A percentile compares a stretch with the other conserved stretches of the same genome.
These are phyloP conservation scores for Colletotrichum orchidophilum DNA, from an alignment of 2,329 filamentous ascomycete species.

Conservation along the genomic window DNA sequence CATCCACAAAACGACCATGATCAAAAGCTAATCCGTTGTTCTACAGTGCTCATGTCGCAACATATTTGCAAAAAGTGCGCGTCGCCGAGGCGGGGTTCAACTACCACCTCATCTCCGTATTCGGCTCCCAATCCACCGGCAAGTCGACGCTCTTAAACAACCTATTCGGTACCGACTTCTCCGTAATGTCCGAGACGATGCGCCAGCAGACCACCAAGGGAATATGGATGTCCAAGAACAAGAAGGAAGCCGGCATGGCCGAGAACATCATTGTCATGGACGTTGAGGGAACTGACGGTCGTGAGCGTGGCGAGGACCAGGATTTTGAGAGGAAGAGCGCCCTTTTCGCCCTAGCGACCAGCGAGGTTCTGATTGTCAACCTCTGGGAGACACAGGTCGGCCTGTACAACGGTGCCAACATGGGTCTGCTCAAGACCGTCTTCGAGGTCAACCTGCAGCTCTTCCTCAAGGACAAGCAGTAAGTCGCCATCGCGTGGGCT, in stretches of 20 bases:
- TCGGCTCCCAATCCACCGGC: constrained; percentile 97
- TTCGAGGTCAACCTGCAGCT: constrained; percentile 98
- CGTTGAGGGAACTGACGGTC: constrained; percentile 95
- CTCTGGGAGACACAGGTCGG: constrained; percentile 99
- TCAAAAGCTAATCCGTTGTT: neutral
- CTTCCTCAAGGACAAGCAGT: constrained; percentile 95
- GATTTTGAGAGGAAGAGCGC: constrained; percentile 99
- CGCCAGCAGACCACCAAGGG: constrained; percentile 97
- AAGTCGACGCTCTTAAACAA: constrained; percentile 97
- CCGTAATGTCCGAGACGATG: constrained; percentile 96
- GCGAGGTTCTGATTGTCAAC: constrained; percentile 97
- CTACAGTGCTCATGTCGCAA: constrained; percentile 76
- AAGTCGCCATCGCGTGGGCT: constrained; percentile 46
- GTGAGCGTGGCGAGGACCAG: constrained; percentile 96
- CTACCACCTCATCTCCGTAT: constrained; percentile 98
- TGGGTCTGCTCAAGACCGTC: constrained; percentile 97
- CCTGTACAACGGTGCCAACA: constrained; percentile 97
- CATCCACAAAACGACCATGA: neutral
- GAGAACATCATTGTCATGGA: constrained; percentile 99
- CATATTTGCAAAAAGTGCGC: constrained; percentile 82
- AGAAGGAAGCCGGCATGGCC: constrained; percentile 78
- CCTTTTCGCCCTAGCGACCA: constrained; percentile 94
- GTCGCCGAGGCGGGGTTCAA: constrained; percentile 94
- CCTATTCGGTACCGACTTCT: constrained; percentile 95
- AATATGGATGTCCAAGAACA: constrained; percentile 99